Conservation (phyloP, 2,329 filamentous ascomycete genomes). For the Beauveria australis region DNA sequence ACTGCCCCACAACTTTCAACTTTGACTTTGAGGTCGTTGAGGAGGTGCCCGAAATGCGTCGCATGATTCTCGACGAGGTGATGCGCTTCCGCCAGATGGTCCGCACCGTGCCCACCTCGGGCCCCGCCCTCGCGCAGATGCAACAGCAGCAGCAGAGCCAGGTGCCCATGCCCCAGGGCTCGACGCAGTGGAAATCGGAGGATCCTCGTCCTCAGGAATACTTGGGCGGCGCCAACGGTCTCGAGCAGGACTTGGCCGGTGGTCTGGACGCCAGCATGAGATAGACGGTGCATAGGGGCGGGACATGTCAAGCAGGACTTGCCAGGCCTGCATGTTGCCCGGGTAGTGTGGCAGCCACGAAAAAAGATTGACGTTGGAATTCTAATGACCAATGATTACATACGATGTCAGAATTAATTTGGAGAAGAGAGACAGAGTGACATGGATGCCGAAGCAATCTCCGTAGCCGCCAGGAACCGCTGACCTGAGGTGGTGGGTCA, state of each 20-base stretch:
- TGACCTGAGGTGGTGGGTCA: not conserved
- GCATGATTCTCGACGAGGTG: constrained; percentile 96
- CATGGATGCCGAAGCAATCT: not conserved
- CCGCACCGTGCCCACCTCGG: constrained; percentile 38
- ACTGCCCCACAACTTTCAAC: constrained; percentile 90
- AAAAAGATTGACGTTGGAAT: not conserved
- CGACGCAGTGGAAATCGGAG: constrained; percentile 48
- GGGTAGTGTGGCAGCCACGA: not conserved
- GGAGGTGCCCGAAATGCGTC: constrained; percentile 88
- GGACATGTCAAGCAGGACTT: not conserved
- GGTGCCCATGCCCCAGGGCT: constrained; percentile 45
- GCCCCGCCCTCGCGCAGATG: constrained; percentile 24
- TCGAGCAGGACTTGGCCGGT: constrained; percentile 53
- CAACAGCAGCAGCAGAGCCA: constrained; percentile 32
- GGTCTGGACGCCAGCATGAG: constrained; percentile 41
- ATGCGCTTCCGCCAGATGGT: constrained; percentile 66
- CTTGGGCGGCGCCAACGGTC: constrained; percentile 35
- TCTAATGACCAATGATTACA: constrained; percentile 6
- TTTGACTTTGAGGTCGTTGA: constrained; percentile 98
- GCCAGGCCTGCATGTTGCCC: not conserved
- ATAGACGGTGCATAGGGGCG: constrained; percentile 5
- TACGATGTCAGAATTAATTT: not conserved
- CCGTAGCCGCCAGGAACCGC: not conserved
- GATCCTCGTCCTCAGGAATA: constrained; percentile 55
- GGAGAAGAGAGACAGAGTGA: not conserved